Conservation (phyloP, 768 basidiomycete species). For the Amanita subjunquillea region DNA sequence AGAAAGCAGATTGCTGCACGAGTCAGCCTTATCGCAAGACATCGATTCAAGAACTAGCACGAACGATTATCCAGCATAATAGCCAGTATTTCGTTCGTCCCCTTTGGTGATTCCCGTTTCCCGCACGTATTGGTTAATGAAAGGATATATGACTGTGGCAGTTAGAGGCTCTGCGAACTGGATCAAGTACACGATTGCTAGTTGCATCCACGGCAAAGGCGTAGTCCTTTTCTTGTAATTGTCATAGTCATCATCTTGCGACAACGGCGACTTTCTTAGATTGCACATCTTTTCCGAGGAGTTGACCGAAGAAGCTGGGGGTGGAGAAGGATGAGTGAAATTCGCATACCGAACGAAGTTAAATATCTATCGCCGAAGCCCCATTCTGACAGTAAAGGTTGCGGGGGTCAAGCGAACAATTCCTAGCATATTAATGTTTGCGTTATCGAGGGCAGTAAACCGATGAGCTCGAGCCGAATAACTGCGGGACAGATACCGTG, state of each 20-base stretch:
- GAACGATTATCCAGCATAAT: slow-evolving; percentile 32
- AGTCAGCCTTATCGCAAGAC: neutral
- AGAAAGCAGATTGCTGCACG: slow-evolving; percentile 32
- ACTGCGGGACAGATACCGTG: no score
- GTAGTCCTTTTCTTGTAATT: slow-evolving; percentile 7
- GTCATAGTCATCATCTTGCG: neutral
- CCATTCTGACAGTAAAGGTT: no score
- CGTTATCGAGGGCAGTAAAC: no score
- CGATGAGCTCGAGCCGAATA: no score
- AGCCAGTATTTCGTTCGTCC: slow-evolving; percentile 27
- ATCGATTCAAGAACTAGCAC: slow-evolving; percentile 4
- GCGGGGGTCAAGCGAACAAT: no score
- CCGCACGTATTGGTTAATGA: slow-evolving; percentile 26
- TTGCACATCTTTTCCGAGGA: neutral
- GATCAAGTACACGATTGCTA: slow-evolving; percentile 19
- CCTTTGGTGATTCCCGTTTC: slow-evolving; percentile 25
- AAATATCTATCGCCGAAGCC: no score
- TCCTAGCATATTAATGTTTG: no score
- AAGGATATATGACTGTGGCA: slow-evolving; percentile 28
- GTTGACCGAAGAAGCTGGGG: neutral
- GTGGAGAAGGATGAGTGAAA: neutral
- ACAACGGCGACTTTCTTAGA: neutral
- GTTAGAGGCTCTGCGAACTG: slow-evolving; percentile 26
- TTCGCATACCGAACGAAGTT: no score
- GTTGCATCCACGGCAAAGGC: slow-evolving; percentile 21